A percentile compares a stretch with the other conserved stretches of the same genome.
These are phyloP conservation scores for Vigna radiata DNA, from an alignment of 306 rosid species.

Conservation along the genomic window DNA sequence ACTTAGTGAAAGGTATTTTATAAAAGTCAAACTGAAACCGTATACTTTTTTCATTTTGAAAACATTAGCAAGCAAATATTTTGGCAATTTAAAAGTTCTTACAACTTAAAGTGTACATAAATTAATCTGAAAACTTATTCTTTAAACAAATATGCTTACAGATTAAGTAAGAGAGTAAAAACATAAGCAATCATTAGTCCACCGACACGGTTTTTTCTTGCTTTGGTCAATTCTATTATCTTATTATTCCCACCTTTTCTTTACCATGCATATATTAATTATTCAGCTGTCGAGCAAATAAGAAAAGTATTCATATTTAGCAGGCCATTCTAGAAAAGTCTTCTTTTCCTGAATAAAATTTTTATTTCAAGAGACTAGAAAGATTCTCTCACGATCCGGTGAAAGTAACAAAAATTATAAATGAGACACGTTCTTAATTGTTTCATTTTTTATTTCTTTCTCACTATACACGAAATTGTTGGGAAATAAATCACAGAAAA, in stretches of 20 bases:
- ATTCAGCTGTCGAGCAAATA: neutral
- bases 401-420: neutral
- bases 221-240: neutral
- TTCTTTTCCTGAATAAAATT: slow-evolving; percentile 10
- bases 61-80: slow-evolving; percentile 8
- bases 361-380: neutral
- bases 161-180: slow-evolving; percentile 20
- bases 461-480: no score
- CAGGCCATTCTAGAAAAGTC: neutral
- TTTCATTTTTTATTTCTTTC: neutral
- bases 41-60: neutral
- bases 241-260: neutral
- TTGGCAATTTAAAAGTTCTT: no score
- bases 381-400: slow-evolving; percentile 11
- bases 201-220: slow-evolving; percentile 35
- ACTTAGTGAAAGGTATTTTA: no score
- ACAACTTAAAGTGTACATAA: neutral
- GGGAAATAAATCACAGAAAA: no score
- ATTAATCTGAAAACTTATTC: slow-evolving; percentile 1
- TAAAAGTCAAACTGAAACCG: no score
- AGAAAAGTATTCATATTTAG: neutral
- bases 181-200: slow-evolving; percentile 30
- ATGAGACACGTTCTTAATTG: no score
- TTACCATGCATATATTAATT: no score
- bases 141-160: neutral